phyloP scores from a whole-genome alignment of 805 yeast genomes.

The Sugiyamaella qingdaonensis region DNA sequence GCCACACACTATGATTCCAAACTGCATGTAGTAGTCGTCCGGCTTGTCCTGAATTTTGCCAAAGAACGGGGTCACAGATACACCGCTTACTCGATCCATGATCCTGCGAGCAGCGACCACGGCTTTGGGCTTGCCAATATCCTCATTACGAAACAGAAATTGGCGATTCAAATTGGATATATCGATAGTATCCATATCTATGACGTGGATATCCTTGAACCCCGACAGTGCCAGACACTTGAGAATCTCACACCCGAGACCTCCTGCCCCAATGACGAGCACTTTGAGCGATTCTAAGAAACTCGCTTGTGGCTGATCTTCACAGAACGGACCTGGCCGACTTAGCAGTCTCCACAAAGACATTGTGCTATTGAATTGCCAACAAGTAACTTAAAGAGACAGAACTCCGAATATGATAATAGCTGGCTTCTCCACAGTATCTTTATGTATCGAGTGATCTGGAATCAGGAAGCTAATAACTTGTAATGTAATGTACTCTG shows the following conservation, averaged over 20 bases:
- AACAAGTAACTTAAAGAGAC: too few species aligned
- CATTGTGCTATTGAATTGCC: background rate
- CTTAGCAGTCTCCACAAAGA: background rate
- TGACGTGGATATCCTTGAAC: conserved; percentile 57
- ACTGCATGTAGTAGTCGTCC: conserved; percentile 58
- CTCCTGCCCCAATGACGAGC: conserved; percentile 70
- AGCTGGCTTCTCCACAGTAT: too few species aligned
- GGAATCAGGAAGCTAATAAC: too few species aligned
- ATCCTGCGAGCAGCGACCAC: conserved; percentile 60
- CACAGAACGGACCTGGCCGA: background rate
- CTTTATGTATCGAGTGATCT: too few species aligned
- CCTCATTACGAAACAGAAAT: conserved; percentile 57
- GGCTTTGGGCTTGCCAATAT: conserved; percentile 66
- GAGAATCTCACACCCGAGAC: conserved; percentile 75
- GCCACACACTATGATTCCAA: conserved; percentile 77
- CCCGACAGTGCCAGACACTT: conserved; percentile 71
- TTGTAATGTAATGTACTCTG: too few species aligned
- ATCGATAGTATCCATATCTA: conserved; percentile 82
- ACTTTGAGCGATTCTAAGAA: conserved; percentile 30
- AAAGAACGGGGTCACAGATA: conserved; percentile 54
- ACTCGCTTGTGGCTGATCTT: conserved; percentile 7
- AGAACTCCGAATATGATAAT: too few species aligned
- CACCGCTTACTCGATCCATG: conserved; percentile 37
- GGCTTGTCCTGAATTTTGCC: conserved; percentile 64
- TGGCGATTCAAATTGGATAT: conserved; percentile 73